phyloP scores from a whole-genome alignment of 108 stramenopile species.

The Skeletonema marinoi region DNA sequence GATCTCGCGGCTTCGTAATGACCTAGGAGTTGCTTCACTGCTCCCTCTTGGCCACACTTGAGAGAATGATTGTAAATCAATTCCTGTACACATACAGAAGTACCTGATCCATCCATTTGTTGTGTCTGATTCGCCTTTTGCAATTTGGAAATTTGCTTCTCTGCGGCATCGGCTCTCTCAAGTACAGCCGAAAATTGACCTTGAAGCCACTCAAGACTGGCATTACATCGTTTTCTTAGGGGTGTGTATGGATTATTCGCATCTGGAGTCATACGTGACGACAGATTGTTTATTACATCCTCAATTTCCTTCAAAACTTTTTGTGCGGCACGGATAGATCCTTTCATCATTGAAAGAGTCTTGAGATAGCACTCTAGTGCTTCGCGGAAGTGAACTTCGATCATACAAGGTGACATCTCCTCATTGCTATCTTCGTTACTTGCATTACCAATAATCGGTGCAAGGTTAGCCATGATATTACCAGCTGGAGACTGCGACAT shows the following conservation, averaged over 20 bases:
- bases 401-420: conserved; percentile 49
- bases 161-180: conserved; percentile 85
- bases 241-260: conserved; percentile 50
- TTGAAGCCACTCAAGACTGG: conserved; percentile 73
- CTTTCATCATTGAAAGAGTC: conserved; percentile 83
- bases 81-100: conserved; percentile 65
- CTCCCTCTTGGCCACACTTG: conserved; percentile 81
- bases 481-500: conserved; percentile 24
- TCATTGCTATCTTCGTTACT: conserved; percentile 31
- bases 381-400: conserved; percentile 70
- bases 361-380: conserved; percentile 84
- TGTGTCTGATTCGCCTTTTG: conserved; percentile 16
- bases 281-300: conserved; percentile 24
- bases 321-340: conserved; percentile 73
- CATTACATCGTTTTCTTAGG: conserved; percentile 68
- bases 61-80: conserved; percentile 87
- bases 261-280: conserved; percentile 16
- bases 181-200: conserved; percentile 82
- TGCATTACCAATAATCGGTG: conserved; percentile 20
- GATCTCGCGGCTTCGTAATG: conserved; percentile 81
- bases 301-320: conserved; percentile 66
- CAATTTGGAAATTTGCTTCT: conserved; percentile 68
- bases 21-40: conserved; percentile 85
- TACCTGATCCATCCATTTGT: conserved; percentile 4
- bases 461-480: conserved; percentile 25